Evolutionary conservation across 768 basidiomycete genomes (phyloP).

Genomic region (Hericium rajendrae): DNA sequence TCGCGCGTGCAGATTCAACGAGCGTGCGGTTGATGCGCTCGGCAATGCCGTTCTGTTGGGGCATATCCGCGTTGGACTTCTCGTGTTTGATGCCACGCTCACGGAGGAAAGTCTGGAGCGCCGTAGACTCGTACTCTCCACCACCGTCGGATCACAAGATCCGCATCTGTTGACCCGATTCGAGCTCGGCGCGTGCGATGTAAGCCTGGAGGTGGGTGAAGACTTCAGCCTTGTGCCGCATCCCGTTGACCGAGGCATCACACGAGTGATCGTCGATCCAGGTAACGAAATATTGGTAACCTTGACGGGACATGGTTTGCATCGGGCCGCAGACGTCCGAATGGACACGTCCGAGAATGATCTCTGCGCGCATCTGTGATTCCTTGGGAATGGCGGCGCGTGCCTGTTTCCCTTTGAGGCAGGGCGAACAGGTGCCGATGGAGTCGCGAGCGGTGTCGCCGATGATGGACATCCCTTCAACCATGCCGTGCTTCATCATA

Average conservation of each 20-base stretch:
- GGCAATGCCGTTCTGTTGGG: background rate
- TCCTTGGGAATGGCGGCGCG: background rate
- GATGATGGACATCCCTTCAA: background rate
- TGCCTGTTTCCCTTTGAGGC: background rate
- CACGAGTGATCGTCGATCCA: background rate
- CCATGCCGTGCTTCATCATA: background rate
- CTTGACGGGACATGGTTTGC: background rate
- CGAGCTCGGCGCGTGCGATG: background rate
- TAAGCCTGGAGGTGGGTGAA: background rate
- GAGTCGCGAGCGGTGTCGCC: background rate
- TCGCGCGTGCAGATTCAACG: constrained; percentile 15
- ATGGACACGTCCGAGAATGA: background rate
- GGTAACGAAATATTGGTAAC: background rate
- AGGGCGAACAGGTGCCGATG: background rate
- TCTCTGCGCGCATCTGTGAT: background rate
- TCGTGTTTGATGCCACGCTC: background rate
- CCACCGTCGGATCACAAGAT: background rate
- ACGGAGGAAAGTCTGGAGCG: background rate
- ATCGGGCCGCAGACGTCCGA: background rate
- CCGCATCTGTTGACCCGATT: background rate
- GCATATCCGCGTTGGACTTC: background rate
- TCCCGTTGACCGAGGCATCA: background rate
- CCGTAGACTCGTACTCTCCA: background rate
- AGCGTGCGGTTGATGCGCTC: background rate
- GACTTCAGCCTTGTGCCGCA: background rate